Base-by-base conservation (phyloP, 108 stramenopile genomes). In the Asterionellopsis glacialis region DNA sequence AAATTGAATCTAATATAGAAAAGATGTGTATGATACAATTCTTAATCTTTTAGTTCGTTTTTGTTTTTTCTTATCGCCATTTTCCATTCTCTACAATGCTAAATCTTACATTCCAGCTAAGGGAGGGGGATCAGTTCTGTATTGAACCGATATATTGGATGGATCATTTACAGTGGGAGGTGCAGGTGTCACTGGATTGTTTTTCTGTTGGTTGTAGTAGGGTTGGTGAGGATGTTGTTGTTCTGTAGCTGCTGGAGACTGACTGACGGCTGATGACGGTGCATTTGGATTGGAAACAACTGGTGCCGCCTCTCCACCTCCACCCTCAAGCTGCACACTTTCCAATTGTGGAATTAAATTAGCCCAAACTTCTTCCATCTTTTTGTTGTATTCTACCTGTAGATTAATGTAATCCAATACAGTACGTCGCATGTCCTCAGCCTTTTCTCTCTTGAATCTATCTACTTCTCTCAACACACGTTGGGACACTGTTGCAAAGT, bases 401-500 rank as follows among this genome's bases (percentile, higher is more conserved):
- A 96, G 67, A 41, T 82, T 76, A 52, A 95, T 95, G 70, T 95
- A 96, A 40, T 95, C 90, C 65, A 95, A 72, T 4, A 96, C 93
- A 18, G 91, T 87, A 54, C 76, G 72, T 53, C 88, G 84, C 91
- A 98, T 95, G 62, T 98, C 97, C 48, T 93, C 92, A 11, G 95
- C 91, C 65, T 94, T 95, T 64, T 96, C 96, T 18, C 91, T 48
- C 74, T 96, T 96, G 90, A 98, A 98, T 26, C 97, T 84, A 70
- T 93, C 95, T 13, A 98, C 94, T 73, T 98, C 97, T n/a, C 93
- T 78, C 27, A 96, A 66, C 2, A 96, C 92, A 10, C 97, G 80
- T 58, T 91, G 88, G 41, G 82, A 81, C 21, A 87, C 86, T 3
- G 81, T 71, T 41, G 91, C 87, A 82, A 95, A 95, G 54, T 90